Conservation (phyloP, 768 basidiomycete genomes). For the Stropharia rugosoannulata region DNA sequence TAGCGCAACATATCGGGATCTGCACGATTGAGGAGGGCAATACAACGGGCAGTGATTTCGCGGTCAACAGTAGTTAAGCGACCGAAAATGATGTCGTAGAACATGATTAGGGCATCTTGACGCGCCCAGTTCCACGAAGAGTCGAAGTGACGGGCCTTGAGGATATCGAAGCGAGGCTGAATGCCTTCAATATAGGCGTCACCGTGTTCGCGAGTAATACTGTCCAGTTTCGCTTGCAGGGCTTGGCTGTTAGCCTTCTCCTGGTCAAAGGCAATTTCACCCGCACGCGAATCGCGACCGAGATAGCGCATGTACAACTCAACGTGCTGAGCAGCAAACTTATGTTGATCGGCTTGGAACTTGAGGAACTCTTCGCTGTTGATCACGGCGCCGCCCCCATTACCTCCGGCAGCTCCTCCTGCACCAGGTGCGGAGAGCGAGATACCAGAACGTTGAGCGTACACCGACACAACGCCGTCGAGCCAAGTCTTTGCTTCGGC, state of each 20-base stretch:
- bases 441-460: slow-evolving; percentile 89
- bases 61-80: slow-evolving; percentile 92
- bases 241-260: slow-evolving; percentile 73
- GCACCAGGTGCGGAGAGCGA: slow-evolving; percentile 70
- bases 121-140: slow-evolving; percentile 99
- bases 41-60: slow-evolving; percentile 95
- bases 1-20: slow-evolving; percentile 89
- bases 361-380: slow-evolving; percentile 98
- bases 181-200: slow-evolving; percentile 93
- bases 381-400: slow-evolving; percentile 81
- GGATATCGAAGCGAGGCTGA: slow-evolving; percentile 89
- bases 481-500: slow-evolving; percentile 93
- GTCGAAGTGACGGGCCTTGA: slow-evolving; percentile 98
- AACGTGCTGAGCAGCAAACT: slow-evolving; percentile 89
- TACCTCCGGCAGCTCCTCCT: slow-evolving; percentile 59
- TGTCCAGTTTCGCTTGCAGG: slow-evolving; percentile 86
- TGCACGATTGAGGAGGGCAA: slow-evolving; percentile 96
- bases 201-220: slow-evolving; percentile 89
- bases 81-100: slow-evolving; percentile 97
- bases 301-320: slow-evolving; percentile 98
- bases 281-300: slow-evolving; percentile 88
- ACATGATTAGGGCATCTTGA: slow-evolving; percentile 95
- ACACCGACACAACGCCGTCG: slow-evolving; percentile 77
- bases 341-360: slow-evolving; percentile 92
- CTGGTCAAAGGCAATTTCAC: slow-evolving; percentile 84